phyloP scores from a whole-genome alignment of 805 yeast genomes.

The Metschnikowia lachancei region DNA sequence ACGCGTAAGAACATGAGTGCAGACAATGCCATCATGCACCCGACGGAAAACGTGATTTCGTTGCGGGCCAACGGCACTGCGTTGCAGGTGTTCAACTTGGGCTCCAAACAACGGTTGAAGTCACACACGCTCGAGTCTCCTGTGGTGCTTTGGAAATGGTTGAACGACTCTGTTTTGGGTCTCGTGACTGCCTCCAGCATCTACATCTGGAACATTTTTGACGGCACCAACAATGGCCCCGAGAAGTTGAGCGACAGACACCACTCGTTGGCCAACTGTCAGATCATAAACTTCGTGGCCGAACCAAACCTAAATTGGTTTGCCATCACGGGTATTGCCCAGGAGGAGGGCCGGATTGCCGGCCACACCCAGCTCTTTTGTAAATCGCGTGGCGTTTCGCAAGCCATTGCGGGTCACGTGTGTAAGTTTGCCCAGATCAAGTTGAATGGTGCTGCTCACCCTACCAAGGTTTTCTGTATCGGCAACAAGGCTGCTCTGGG shows the following conservation, averaged over 20 bases:
- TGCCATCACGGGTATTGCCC: constrained; percentile 92
- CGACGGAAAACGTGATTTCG: constrained; percentile 81
- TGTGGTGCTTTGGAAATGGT: constrained; percentile 95
- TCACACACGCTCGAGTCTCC: constrained; percentile 84
- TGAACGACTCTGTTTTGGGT: constrained; percentile 69
- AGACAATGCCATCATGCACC: constrained; percentile 96
- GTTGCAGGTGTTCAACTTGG: constrained; percentile 88
- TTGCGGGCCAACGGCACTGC: constrained; percentile 96
- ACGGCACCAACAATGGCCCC: constrained; percentile 78
- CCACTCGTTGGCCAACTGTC: constrained; percentile 70
- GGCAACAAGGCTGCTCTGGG: constrained; percentile 82
- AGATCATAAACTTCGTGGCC: constrained; percentile 85
- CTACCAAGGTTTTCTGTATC: constrained; percentile 86
- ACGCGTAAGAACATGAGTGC: constrained; percentile 94
- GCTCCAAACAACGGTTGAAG: constrained; percentile 83
- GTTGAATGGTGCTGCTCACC: constrained; percentile 66
- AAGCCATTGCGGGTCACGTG: constrained; percentile 97
- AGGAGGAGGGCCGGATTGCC: constrained; percentile 88
- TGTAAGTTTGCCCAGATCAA: constrained; percentile 79
- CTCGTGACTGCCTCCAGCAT: constrained; percentile 76
- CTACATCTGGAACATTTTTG: constrained; percentile 80
- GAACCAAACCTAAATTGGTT: constrained; percentile 85
- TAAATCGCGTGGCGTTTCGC: constrained; percentile 86
- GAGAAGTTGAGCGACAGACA: constrained; percentile 79
- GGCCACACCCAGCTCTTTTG: constrained; percentile 95